phyloP scores from a whole-genome alignment of 2,329 filamentous ascomycete genomes.

The Phialophora tarda region DNA sequence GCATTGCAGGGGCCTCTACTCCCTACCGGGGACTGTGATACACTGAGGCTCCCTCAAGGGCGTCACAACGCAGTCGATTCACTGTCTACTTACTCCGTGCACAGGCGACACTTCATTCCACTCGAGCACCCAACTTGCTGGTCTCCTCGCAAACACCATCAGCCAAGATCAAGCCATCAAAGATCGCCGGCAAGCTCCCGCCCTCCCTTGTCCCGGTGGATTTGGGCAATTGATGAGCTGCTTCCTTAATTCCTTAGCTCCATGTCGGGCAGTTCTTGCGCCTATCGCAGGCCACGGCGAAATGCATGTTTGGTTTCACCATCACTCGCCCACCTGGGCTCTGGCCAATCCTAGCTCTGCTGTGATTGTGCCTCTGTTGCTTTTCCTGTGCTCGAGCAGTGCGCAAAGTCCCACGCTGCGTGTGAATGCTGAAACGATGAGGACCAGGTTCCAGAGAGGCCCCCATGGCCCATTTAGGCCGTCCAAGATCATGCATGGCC shows the following conservation, averaged over 20 bases:
- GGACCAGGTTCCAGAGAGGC: slow-evolving; percentile 3
- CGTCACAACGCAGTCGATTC: neutral
- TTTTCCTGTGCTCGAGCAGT: slow-evolving; percentile 5
- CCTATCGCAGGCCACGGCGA: slow-evolving; percentile 26
- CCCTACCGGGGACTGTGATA: neutral
- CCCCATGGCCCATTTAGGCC: slow-evolving; percentile 18
- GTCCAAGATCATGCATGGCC: slow-evolving; percentile 13
- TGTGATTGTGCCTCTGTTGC: slow-evolving; percentile 6
- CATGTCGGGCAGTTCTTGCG: slow-evolving; percentile 16
- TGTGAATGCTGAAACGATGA: slow-evolving; percentile 23
- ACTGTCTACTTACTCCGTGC: too few species aligned
- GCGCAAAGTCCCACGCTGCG: slow-evolving; percentile 13
- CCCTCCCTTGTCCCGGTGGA: neutral
- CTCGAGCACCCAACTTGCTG: neutral
- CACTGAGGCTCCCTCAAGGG: neutral
- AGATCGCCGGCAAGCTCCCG: slow-evolving; percentile 6
- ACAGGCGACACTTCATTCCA: neutral
- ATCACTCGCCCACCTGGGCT: slow-evolving; percentile 12
- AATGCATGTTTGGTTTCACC: slow-evolving; percentile 31
- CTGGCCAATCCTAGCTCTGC: slow-evolving; percentile 21
- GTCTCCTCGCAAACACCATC: neutral
- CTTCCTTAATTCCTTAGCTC: slow-evolving; percentile 16
- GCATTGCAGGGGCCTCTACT: neutral
- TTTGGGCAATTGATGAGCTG: slow-evolving; percentile 12
- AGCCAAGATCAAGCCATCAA: slow-evolving; percentile 2